Percentiles rank a stretch among this genome's conserved stretches.
Evolutionary conservation across 306 rosid genomes (phyloP).

Genomic region (Trifolium repens): DNA sequence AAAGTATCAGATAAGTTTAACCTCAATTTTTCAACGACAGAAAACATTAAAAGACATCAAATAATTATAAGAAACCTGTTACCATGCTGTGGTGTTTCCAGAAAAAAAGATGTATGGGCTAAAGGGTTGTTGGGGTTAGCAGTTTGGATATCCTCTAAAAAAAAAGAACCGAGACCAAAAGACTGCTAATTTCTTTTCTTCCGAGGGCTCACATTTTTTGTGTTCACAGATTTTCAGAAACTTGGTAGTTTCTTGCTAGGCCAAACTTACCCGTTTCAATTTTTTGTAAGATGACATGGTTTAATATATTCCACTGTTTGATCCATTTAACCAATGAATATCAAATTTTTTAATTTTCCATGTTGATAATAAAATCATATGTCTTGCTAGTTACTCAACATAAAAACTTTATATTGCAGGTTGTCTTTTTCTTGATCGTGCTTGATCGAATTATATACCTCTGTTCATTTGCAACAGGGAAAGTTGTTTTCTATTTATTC

Average conservation of each 20-base stretch:
- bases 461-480: constrained; percentile 82
- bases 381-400: constrained; percentile 32
- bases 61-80: constrained; percentile 8
- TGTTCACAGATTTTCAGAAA: constrained; percentile 20
- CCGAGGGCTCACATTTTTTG: constrained; percentile 8
- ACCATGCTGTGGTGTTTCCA: constrained; percentile 23
- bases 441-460: constrained; percentile 92
- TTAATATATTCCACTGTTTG: constrained; percentile 31
- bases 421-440: constrained; percentile 88
- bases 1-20: constrained; percentile 3
- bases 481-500: constrained; percentile 85
- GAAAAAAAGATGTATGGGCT: constrained; percentile 24
- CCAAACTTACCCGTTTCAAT: constrained; percentile 7
- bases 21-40: constrained; percentile 12
- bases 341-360: constrained; percentile 15
- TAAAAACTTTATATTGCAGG: constrained; percentile 58
- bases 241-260: constrained; percentile 11
- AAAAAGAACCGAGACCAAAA: neutral
- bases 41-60: constrained; percentile 11
- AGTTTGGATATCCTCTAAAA: neutral
- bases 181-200: constrained; percentile 13
- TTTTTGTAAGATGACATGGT: constrained; percentile 12
- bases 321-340: constrained; percentile 17
- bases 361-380: constrained; percentile 24
- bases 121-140: constrained; percentile 3